phyloP scores from a whole-genome alignment of 2,329 filamentous ascomycete species.

The Saccharata proteae region DNA sequence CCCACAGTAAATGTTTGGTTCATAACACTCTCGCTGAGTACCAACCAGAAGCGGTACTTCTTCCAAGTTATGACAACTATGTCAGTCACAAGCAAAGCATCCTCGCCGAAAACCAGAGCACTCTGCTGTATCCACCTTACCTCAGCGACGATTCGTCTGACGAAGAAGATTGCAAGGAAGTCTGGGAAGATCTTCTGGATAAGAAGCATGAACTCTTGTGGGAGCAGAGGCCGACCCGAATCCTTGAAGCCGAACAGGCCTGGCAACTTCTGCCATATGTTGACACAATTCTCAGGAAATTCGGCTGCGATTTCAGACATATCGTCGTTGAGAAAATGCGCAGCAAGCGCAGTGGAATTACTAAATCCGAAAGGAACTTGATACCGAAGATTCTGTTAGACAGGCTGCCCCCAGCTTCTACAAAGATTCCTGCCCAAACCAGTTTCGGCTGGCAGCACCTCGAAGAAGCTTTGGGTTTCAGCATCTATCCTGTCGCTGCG shows the following conservation, averaged over 20 bases:
- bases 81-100: constrained; percentile 30
- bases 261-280: constrained; percentile 23
- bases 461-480: constrained; percentile 21
- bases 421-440: constrained; percentile 17
- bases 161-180: constrained; percentile 9
- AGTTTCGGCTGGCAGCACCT: constrained; percentile 26
- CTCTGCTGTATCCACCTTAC: constrained; percentile 26
- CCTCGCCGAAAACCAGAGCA: constrained; percentile 28
- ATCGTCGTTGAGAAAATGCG: too few species aligned
- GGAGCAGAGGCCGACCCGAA: constrained; percentile 16
- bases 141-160: constrained; percentile 16
- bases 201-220: constrained; percentile 17
- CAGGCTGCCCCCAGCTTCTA: constrained; percentile 16
- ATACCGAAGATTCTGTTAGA: too few species aligned
- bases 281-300: constrained; percentile 21
- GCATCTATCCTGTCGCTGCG: too few species aligned
- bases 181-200: too few species aligned
- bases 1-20: too few species aligned
- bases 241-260: constrained; percentile 23
- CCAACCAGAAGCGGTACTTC: constrained; percentile 10
- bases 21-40: constrained; percentile 3
- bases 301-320: constrained; percentile 24
- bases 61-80: constrained; percentile 30
- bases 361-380: too few species aligned
- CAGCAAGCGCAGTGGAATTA: too few species aligned